These are phyloP conservation scores for Colletotrichum chrysophilum DNA, from an alignment of 2,329 filamentous ascomycete genomes.

Conservation along the genomic window DNA sequence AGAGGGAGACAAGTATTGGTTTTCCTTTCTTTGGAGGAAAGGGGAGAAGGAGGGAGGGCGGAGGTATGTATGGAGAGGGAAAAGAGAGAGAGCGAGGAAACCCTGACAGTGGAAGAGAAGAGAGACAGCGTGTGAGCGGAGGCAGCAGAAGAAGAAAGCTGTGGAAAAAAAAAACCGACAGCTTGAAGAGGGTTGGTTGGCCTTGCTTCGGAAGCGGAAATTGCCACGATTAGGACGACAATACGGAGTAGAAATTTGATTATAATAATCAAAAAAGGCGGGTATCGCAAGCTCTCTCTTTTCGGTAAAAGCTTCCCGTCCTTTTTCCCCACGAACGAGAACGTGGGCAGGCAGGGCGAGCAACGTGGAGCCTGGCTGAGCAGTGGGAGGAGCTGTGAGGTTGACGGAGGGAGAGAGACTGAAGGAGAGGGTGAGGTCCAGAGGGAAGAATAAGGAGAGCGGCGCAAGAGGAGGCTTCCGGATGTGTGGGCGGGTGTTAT, in stretches of 20 bases:
- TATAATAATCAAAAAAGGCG: conserved; percentile 14
- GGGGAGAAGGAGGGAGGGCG: neutral
- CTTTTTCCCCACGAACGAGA: neutral
- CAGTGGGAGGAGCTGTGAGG: neutral
- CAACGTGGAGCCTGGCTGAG: neutral
- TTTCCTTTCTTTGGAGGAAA: neutral
- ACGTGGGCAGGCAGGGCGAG: neutral
- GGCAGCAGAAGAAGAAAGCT: neutral
- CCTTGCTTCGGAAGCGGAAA: neutral
- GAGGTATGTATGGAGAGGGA: neutral
- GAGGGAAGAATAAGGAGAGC: neutral
- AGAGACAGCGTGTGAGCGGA: neutral
- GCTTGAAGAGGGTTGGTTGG: neutral
- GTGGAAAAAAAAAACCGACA: neutral
- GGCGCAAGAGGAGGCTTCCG: neutral
- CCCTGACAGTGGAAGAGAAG: neutral
- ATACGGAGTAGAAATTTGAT: conserved; percentile 7
- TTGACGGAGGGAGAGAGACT: neutral
- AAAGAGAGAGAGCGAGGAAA: neutral
- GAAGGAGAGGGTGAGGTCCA: neutral
- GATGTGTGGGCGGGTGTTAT: neutral
- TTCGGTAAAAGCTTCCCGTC: neutral
- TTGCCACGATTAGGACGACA: conserved; percentile 7
- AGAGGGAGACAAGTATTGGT: neutral
- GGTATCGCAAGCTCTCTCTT: neutral